phyloP scores from a whole-genome alignment of 2,329 filamentous ascomycete genomes.

The Cryphonectria parasitica region DNA sequence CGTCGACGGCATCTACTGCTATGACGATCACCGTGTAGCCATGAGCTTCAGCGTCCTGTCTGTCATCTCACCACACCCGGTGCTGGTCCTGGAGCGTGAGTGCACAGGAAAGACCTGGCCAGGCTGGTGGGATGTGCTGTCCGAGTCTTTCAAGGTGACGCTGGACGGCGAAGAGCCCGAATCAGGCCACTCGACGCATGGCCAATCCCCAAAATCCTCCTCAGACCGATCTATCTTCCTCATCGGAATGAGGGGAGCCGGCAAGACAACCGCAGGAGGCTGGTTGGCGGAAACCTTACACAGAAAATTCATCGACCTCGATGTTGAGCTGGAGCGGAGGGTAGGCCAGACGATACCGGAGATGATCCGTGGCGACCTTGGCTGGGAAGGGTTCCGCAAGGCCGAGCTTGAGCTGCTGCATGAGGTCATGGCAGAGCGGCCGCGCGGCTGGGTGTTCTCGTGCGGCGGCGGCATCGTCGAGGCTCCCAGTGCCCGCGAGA shows the following conservation, averaged over 20 bases:
- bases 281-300: conserved; percentile 80
- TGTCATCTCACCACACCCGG: conserved; percentile 69
- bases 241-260: conserved; percentile 95
- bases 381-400: conserved; percentile 87
- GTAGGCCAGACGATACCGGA: conserved; percentile 81
- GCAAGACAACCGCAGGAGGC: conserved; percentile 89
- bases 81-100: conserved; percentile 84
- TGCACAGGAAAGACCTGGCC: conserved; percentile 98
- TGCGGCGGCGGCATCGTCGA: conserved; percentile 96
- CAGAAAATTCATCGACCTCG: conserved; percentile 82
- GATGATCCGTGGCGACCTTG: conserved; percentile 70
- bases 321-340: conserved; percentile 79
- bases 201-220: conserved; percentile 36
- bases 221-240: conserved; percentile 78
- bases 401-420: conserved; percentile 77
- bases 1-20: conserved; percentile 78
- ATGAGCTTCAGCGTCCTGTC: conserved; percentile 97
- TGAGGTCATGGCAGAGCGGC: conserved; percentile 73
- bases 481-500: conserved; percentile 74
- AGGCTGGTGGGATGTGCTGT: conserved; percentile 94
- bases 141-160: conserved; percentile 74
- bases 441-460: conserved; percentile 80
- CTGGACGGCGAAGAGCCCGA: conserved; percentile 74
- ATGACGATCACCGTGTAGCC: conserved; percentile 95
- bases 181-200: conserved; percentile 35